Evolutionary conservation across 2,329 filamentous ascomycete genomes (phyloP).

Genomic region (Tolypocladium guangdongense): DNA sequence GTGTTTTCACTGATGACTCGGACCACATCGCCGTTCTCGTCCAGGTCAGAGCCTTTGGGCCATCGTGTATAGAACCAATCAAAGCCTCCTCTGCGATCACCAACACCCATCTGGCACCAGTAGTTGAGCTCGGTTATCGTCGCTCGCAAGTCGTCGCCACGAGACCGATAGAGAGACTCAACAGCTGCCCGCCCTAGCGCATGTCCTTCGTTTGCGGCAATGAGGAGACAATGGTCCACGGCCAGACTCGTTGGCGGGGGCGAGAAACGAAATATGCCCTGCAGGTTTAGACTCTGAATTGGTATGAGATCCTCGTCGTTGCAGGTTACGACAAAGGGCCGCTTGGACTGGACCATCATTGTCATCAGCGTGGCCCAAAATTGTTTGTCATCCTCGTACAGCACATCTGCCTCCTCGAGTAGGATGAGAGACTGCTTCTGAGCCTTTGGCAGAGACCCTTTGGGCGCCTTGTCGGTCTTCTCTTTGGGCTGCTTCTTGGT

Average conservation of each 20-base stretch:
- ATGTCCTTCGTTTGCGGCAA: conserved; percentile 86
- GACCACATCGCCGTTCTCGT: conserved; percentile 54
- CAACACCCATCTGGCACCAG: conserved; percentile 94
- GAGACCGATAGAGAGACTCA: conserved; percentile 57
- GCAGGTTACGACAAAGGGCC: conserved; percentile 91
- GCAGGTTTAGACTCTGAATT: conserved; percentile 59
- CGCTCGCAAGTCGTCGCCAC: conserved; percentile 63
- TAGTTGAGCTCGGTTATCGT: conserved; percentile 79
- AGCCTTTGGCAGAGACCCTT: conserved; percentile 26
- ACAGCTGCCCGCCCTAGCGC: conserved; percentile 58
- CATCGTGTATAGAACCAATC: conserved; percentile 81
- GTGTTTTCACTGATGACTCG: conserved; percentile 75
- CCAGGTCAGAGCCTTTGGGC: conserved; percentile 59
- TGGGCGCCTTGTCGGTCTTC: conserved; percentile 12
- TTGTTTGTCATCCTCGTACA: conserved; percentile 92
- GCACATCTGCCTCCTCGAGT: conserved; percentile 83
- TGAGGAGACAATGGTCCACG: conserved; percentile 67
- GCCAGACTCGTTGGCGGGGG: conserved; percentile 56
- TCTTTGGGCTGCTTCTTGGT: conserved; percentile 18
- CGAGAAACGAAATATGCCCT: conserved; percentile 72
- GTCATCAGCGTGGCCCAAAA: conserved; percentile 80
- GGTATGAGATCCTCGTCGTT: conserved; percentile 83
- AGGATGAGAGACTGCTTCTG: conserved; percentile 94
- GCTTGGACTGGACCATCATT: conserved; percentile 73
- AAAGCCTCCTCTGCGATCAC: conserved; percentile 75